These are phyloP conservation scores for Cytidiella melzeri DNA, from an alignment of 768 basidiomycete genomes.

Conservation along the genomic window DNA sequence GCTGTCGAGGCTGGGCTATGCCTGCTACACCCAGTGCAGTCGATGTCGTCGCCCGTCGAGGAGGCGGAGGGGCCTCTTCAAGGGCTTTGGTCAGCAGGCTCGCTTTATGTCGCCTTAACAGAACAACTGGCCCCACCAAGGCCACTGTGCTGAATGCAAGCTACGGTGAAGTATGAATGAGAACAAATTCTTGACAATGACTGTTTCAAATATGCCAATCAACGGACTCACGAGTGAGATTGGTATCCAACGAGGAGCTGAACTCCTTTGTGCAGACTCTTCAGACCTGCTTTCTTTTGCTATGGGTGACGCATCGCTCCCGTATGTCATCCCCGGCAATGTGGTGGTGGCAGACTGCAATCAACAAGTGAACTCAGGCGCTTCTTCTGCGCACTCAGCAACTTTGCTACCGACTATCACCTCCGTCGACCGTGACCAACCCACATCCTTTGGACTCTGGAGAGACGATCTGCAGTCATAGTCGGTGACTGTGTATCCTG, in stretches of 20 bases:
- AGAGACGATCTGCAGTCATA: too few species aligned
- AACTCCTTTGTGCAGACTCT: not conserved
- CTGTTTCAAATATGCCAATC: too few species aligned
- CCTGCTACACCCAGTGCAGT: not conserved
- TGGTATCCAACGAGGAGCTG: constrained; percentile 26
- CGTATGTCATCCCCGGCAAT: not conserved
- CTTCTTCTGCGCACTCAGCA: too few species aligned
- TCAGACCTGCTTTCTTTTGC: not conserved
- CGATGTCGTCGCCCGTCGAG: constrained; percentile 15
- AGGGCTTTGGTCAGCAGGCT: constrained; percentile 10
- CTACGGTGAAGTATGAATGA: constrained; percentile 9
- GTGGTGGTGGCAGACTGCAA: not conserved
- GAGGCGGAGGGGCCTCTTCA: constrained; percentile 15
- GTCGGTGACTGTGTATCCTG: too few species aligned
- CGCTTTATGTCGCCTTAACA: constrained; percentile 24
- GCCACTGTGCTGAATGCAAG: constrained; percentile 27
- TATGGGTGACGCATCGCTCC: not conserved
- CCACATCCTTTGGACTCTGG: not conserved
- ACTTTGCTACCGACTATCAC: too few species aligned
- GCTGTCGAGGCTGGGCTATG: not conserved
- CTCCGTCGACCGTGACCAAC: not conserved
- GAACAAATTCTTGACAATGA: not conserved
- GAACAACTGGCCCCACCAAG: constrained; percentile 23
- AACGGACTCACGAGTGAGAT: constrained; percentile 23
- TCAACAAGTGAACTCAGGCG: too few species aligned